Evolutionary conservation across 1,139 yeast genomes (phyloP).

Genomic region (Geotrichum klebahnii): DNA sequence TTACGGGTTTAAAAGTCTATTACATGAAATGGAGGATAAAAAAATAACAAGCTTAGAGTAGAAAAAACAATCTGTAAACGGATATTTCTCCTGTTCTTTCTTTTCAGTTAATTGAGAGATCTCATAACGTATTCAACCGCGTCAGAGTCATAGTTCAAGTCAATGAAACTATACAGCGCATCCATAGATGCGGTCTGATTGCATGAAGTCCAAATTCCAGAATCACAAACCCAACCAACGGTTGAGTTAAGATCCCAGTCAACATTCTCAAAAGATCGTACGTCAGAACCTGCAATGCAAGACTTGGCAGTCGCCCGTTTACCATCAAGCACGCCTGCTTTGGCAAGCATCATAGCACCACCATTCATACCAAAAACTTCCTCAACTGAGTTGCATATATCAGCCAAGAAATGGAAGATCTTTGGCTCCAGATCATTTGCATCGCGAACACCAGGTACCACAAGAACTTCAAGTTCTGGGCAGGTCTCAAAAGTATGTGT

Average conservation of each 20-base stretch:
- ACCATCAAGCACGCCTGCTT: slow-evolving; percentile 20
- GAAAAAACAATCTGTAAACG: too few relatives aligned
- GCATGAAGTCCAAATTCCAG: slow-evolving; percentile 17
- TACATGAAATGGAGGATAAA: too few relatives aligned
- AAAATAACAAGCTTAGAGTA: too few relatives aligned
- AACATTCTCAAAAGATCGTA: slow-evolving; percentile 10
- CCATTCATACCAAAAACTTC: slow-evolving; percentile 15
- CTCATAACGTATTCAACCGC: not conserved
- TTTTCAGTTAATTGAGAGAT: not conserved
- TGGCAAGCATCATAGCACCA: slow-evolving; percentile 14
- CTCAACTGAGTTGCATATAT: not conserved
- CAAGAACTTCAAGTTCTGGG: slow-evolving; percentile 17
- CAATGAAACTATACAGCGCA: slow-evolving; percentile 7
- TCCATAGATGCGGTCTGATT: slow-evolving; percentile 5
- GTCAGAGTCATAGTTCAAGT: not conserved
- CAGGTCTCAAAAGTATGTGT: slow-evolving; percentile 8
- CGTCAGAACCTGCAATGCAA: too few relatives aligned
- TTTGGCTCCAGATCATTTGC: not conserved
- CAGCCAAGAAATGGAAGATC: not conserved
- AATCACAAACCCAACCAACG: slow-evolving; percentile 7
- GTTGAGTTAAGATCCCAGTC: slow-evolving; percentile 3
- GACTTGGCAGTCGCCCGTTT: slow-evolving; percentile 5
- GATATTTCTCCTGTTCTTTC: too few relatives aligned
- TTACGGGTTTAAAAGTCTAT: too few relatives aligned
- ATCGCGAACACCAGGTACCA: slow-evolving; percentile 16